Evolutionary conservation across 345 rosid species (phyloP).

Genomic region (Hibiscus tridactylites): DNA sequence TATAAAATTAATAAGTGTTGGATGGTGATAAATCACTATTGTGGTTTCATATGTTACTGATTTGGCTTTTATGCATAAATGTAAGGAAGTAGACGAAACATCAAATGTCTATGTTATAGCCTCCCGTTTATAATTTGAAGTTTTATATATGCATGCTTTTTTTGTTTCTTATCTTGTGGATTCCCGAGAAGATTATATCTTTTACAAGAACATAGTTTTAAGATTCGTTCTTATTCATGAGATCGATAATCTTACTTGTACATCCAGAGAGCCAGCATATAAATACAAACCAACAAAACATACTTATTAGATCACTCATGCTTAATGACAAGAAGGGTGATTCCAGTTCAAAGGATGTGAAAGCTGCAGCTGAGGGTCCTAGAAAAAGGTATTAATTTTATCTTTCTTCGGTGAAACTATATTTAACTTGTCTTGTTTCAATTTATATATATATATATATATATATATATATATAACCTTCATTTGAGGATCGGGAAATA

Average conservation of each 20-base stretch:
- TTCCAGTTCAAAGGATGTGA: conserved; percentile 48
- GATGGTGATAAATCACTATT: not conserved
- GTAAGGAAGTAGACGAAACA: not conserved
- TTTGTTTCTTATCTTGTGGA: not conserved
- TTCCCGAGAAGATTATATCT: not conserved
- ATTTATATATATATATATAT: not conserved
- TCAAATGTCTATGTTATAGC: not conserved
- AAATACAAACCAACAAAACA: not conserved
- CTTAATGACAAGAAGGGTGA: conserved; percentile 54
- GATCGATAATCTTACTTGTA: not conserved
- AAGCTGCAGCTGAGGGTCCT: conserved; percentile 51
- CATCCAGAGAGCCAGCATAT: not conserved
- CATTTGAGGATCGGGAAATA: not conserved
- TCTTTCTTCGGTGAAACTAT: conserved; percentile 1
- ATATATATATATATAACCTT: not conserved
- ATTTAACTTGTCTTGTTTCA: not conserved
- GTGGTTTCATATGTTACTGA: not conserved
- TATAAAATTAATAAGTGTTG: not conserved
- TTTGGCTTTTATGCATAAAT: not conserved
- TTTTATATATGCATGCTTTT: not conserved
- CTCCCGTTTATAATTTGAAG: not conserved
- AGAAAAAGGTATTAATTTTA: conserved; percentile 53
- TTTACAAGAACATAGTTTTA: not conserved
- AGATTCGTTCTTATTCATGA: not conserved
- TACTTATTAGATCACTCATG: conserved; percentile 18